phyloP scores from a whole-genome alignment of 2,329 filamentous ascomycete species.

The Microsporum ferrugineum region DNA sequence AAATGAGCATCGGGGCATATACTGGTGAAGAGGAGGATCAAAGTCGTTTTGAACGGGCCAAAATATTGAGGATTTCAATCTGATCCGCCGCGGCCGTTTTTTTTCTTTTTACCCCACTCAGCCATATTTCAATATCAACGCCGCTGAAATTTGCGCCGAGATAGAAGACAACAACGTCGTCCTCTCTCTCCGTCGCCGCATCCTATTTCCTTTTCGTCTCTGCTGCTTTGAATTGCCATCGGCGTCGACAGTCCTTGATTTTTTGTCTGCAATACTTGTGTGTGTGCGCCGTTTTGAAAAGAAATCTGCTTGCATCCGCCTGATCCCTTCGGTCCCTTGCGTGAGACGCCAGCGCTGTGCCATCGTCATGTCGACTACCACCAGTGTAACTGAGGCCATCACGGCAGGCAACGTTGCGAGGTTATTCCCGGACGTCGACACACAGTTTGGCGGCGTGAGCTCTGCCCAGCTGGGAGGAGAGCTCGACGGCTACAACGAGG shows the following conservation, averaged over 20 bases:
- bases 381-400: conserved; percentile 49
- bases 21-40: background rate
- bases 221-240: background rate
- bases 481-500: conserved; percentile 84
- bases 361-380: conserved; percentile 38
- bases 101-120: background rate
- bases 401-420: conserved; percentile 77
- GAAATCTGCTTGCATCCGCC: background rate
- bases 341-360: conserved; percentile 16
- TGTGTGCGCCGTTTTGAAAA: background rate
- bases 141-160: background rate
- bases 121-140: background rate
- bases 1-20: too few relatives aligned
- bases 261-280: background rate
- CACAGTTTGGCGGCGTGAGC: conserved; percentile 42
- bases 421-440: conserved; percentile 74
- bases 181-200: background rate
- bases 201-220: background rate
- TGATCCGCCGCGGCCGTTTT: background rate
- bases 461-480: conserved; percentile 49
- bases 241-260: background rate
- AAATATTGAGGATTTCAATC: background rate
- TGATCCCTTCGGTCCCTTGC: background rate
- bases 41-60: background rate
- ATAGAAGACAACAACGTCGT: background rate